Evolutionary conservation across 2,329 filamentous ascomycete genomes (phyloP).

Genomic region (Ambrosiella cleistominuta): DNA sequence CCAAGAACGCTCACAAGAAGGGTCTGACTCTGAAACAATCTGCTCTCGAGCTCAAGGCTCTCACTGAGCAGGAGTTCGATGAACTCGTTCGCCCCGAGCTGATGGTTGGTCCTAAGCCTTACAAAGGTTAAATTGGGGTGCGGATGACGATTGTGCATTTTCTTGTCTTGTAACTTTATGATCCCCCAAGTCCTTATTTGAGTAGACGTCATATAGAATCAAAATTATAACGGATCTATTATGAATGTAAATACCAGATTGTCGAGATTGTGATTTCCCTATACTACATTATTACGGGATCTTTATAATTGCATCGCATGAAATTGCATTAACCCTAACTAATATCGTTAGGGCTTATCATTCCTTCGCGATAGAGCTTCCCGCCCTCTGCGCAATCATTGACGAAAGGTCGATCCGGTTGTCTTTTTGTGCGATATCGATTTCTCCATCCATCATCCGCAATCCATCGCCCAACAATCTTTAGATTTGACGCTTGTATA

Average conservation of each 20-base stretch:
- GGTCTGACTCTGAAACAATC: conserved; percentile 83
- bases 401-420: background rate
- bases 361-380: background rate
- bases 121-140: conserved; percentile 27
- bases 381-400: too few relatives aligned
- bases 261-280: too few relatives aligned
- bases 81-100: conserved; percentile 77
- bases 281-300: background rate
- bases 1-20: conserved; percentile 99
- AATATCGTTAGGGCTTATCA: background rate
- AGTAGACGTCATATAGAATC: background rate
- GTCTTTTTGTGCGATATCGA: background rate
- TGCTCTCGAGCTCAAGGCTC: conserved; percentile 78
- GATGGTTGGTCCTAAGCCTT: conserved; percentile 69
- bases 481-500: too few relatives aligned
- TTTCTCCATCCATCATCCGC: too few relatives aligned
- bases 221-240: background rate
- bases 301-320: background rate
- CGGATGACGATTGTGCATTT: background rate
- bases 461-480: too few relatives aligned
- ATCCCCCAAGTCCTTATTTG: background rate
- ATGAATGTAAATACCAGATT: background rate
- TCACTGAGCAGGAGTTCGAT: conserved; percentile 82
- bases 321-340: background rate
- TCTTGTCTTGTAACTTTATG: conserved; percentile 9